Conservation (phyloP, 1,139 yeast genomes). For the Candida dubliniensis region DNA sequence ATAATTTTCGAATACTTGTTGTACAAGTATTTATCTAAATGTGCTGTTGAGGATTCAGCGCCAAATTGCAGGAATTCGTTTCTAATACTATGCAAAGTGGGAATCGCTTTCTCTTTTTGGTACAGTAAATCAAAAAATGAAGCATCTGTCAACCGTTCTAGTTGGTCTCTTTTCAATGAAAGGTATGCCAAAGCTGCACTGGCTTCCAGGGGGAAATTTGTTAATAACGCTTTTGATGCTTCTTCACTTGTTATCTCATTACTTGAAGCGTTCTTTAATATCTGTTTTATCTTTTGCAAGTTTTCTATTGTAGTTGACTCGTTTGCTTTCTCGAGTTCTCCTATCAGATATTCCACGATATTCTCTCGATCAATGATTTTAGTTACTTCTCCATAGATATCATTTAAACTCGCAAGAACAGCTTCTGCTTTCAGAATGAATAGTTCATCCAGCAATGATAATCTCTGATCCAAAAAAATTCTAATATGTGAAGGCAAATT, state of each 20-base stretch:
- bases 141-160: conserved; percentile 1
- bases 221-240: background rate
- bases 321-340: background rate
- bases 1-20: background rate
- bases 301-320: background rate
- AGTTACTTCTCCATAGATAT: conserved; percentile 19
- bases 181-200: background rate
- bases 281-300: background rate
- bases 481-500: conserved; percentile 30
- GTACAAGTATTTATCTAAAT: conserved; percentile 1
- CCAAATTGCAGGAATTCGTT: background rate
- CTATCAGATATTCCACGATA: conserved; percentile 18
- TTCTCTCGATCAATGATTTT: conserved; percentile 21
- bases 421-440: conserved; percentile 12
- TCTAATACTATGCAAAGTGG: background rate
- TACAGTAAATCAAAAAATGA: conserved; percentile 1
- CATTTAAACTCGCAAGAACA: conserved; percentile 14
- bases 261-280: background rate
- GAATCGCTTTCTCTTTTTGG: conserved; percentile 3
- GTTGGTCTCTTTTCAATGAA: background rate
- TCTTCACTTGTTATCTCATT: background rate
- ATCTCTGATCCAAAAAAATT: conserved; percentile 22
- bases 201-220: background rate
- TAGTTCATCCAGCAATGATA: background rate
- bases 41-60: background rate